Evolutionary conservation across 768 basidiomycete genomes (phyloP), one percentile per base, ranked within the genome.

Genomic region (Mycena latifolia): DNA sequence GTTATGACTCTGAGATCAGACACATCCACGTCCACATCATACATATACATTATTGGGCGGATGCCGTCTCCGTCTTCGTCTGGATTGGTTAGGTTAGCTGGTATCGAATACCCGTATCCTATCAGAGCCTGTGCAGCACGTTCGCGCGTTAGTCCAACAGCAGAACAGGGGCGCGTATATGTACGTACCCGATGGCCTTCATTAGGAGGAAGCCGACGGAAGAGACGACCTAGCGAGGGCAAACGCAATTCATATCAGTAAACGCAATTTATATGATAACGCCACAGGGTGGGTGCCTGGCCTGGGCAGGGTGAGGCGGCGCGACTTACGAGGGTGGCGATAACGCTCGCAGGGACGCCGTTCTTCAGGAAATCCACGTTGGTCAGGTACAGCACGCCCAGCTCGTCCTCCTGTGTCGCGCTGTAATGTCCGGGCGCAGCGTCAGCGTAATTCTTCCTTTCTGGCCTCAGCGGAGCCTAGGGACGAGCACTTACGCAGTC

Each of bases 281-380:
- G n/a, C n/a, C n/a, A n/a, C n/a, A n/a, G n/a, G n/a, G n/a, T n/a
- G n/a, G n/a, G n/a, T n/a, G n/a, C n/a, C n/a, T n/a, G n/a, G n/a
- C n/a, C n/a, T n/a, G n/a, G n/a, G n/a, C n/a, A n/a, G n/a, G n/a
- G n/a, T n/a, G n/a, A n/a, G n/a, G n/a, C n/a, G n/a, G n/a, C n/a
- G n/a, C n/a, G 45, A 77, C 88, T 69, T 72, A 97, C 95, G 70
- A 92, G 73, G 0, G 92, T 89, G 17, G 97, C 93, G 47, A 99
- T 88, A 61, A 98, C 83, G 69, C 94, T 96, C n/a, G 96, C 94
- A 0, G 95, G 96, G 20, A 99, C 89, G 48, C 96, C 95, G 70
- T 95, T 96, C 82, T 94, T 94, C 70, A 98, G 78, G 81, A 98
- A 98, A 77, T 98, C 96, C 11, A 91, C 77, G 75, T 94, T 90